phyloP scores from a whole-genome alignment of 1,284 basidiomycete species.

The Melampsora americana region DNA sequence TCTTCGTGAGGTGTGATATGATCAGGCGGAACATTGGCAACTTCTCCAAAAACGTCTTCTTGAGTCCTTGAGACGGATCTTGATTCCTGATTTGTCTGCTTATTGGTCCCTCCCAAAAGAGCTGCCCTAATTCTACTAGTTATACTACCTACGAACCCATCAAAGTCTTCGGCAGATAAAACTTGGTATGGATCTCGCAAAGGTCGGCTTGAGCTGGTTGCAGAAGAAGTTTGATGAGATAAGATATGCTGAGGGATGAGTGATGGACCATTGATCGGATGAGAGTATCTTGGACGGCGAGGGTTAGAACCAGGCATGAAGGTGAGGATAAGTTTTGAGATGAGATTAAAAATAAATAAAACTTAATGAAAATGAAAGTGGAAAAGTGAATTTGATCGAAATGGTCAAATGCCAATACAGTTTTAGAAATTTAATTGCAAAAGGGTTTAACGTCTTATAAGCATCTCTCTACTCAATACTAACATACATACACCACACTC shows the following conservation, averaged over 20 bases:
- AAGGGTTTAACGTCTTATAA: too few relatives aligned
- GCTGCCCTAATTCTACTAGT: slow-evolving; percentile 31
- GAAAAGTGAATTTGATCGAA: too few relatives aligned
- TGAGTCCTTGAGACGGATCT: not conserved
- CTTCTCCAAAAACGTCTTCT: slow-evolving; percentile 5
- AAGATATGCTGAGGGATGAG: slow-evolving; percentile 43
- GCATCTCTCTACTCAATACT: too few relatives aligned
- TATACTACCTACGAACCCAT: slow-evolving; percentile 43
- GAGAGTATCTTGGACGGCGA: slow-evolving; percentile 29
- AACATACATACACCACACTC: too few relatives aligned
- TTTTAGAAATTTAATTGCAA: too few relatives aligned
- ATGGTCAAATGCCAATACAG: too few relatives aligned
- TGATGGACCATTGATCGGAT: slow-evolving; percentile 41
- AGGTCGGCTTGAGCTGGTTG: slow-evolving; percentile 28
- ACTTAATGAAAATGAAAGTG: too few relatives aligned
- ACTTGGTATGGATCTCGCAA: slow-evolving; percentile 33
- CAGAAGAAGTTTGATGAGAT: slow-evolving; percentile 24
- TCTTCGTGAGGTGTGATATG: not conserved
- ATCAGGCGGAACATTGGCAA: not conserved
- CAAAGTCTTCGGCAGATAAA: slow-evolving; percentile 38
- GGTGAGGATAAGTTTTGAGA: too few relatives aligned
- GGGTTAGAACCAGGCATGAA: slow-evolving; percentile 20
- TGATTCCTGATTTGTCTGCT: not conserved
- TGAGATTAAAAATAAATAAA: too few relatives aligned
- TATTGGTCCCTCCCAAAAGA: slow-evolving; percentile 9